Percentiles rank a stretch among this genome's conserved stretches.
These are phyloP conservation scores for Exophiala xenobiotica DNA, from an alignment of 2,329 filamentous ascomycete species.

Conservation along the genomic window DNA sequence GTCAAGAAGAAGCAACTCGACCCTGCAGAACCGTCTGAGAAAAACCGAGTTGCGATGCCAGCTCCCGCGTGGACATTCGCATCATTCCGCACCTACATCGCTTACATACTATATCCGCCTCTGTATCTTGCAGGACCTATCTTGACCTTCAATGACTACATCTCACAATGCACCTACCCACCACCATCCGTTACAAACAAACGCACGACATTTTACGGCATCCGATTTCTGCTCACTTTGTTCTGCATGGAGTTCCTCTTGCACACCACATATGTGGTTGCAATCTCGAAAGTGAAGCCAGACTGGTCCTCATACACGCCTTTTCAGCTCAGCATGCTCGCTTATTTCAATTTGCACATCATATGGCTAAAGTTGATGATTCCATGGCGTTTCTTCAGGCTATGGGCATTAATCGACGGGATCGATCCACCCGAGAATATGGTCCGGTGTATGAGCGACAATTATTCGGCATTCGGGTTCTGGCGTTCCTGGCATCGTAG, in stretches of 20 bases:
- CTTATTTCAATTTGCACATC: conserved; percentile 92
- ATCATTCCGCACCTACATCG: conserved; percentile 80
- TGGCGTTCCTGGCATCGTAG: conserved; percentile 96
- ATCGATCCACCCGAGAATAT: conserved; percentile 98
- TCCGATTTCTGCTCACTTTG: conserved; percentile 77
- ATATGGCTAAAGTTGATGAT: conserved; percentile 97
- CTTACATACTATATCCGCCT: conserved; percentile 86
- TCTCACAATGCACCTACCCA: conserved; percentile 76
- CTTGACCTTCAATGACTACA: conserved; percentile 96
- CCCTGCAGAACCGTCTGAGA: conserved; percentile 79
- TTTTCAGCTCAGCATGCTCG: conserved; percentile 82
- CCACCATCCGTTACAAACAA: conserved; percentile 66
- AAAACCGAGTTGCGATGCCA: conserved; percentile 77
- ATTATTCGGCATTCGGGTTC: conserved; percentile 86
- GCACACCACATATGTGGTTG: conserved; percentile 90
- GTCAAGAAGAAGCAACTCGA: conserved; percentile 97
- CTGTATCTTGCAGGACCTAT: conserved; percentile 92
- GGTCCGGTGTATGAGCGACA: conserved; percentile 93
- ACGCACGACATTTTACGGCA: conserved; percentile 75
- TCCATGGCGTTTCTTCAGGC: conserved; percentile 96
- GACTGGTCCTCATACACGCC: conserved; percentile 82
- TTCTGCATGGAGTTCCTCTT: conserved; percentile 88
- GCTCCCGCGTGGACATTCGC: conserved; percentile 68
- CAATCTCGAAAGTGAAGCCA: conserved; percentile 79
- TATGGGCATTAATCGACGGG: conserved; percentile 90